Base-by-base conservation (phyloP, 345 rosid species). In the Euphorbia peplus region DNA sequence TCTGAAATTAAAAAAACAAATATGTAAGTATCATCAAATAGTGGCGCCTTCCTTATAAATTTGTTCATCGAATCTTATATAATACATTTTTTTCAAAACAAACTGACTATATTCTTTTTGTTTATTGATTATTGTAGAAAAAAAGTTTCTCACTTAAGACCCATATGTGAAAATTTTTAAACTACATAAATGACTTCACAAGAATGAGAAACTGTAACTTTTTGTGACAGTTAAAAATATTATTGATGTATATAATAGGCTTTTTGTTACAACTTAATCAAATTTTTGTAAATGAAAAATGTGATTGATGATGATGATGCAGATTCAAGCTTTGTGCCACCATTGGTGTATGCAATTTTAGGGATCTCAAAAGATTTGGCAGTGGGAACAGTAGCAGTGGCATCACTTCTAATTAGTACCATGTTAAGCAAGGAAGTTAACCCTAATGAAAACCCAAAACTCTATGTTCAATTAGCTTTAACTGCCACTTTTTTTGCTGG, bases 291-390 rank as follows among this genome's bases (percentile, higher is more conserved):
- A 1, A n/a, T 3, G 24, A 8, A 13, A n/a, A 14, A 46, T 13
- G n/a, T 46, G n/a, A n/a, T 2, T 50, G 24, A 6, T 25, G n/a
- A n/a, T n/a, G n/a, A n/a, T n/a, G 22, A 10, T 35, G 46, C 57
- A 85, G 90, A 83, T 62, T 77, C 81, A 51, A 83, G 86, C 74
- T 83, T 85, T 64, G 87, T 85, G 72, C 90, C 90, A 24, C 86
- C 87, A 21, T 70, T 83, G 51, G 69, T 85, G 59, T 83, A 83
- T 37, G 76, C 90, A 5, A 68, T 81, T 65, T 60, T 83, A 76
- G 90, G 90, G 28, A 85, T 83, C 68, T 85, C 90, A 35, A 78
- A 67, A 61, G 83, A 85, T 54, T 50, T 81, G 14, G 90, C 79
- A 24, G 72, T 85, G 5, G 85, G 90, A 19, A 86, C 87, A 5